Percentiles rank a stretch among this genome's conserved stretches.
These are phyloP conservation scores for Cucurbita pepo DNA, from an alignment of 306 rosid species.

Conservation along the genomic window DNA sequence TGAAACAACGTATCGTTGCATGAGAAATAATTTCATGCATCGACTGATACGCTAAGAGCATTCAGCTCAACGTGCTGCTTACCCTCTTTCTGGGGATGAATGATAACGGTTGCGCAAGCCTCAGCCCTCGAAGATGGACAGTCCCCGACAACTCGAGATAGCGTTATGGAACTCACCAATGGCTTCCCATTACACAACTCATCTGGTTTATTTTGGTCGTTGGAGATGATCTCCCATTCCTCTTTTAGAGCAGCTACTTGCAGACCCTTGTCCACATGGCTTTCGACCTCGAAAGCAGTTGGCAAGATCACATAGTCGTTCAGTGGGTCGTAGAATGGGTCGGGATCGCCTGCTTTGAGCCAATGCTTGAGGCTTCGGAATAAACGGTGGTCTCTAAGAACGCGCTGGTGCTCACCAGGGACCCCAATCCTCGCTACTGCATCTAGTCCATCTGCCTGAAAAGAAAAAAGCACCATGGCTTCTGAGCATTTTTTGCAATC, in stretches of 20 bases:
- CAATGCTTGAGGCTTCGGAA: conserved; percentile 85
- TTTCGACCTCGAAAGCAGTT: conserved; percentile 61
- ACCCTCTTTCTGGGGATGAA: conserved; percentile 49
- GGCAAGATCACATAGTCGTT: conserved; percentile 89
- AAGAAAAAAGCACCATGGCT: background rate
- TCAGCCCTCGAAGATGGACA: conserved; percentile 26
- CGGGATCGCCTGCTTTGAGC: conserved; percentile 77
- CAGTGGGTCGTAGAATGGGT: conserved; percentile 84
- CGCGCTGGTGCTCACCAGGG: conserved; percentile 79
- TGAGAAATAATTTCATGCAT: conserved; percentile 22
- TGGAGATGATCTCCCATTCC: conserved; percentile 84
- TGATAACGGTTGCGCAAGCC: conserved; percentile 35
- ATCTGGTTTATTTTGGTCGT: conserved; percentile 17
- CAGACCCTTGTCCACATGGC: conserved; percentile 34
- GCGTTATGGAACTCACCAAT: conserved; percentile 31
- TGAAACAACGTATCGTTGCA: background rate
- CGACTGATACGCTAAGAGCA: conserved; percentile 57
- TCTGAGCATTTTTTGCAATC: background rate
- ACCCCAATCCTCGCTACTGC: conserved; percentile 91
- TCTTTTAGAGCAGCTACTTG: conserved; percentile 72
- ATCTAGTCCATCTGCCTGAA: conserved; percentile 82
- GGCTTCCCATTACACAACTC: conserved; percentile 19
- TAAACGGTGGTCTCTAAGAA: conserved; percentile 68
- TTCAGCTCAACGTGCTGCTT: conserved; percentile 54
- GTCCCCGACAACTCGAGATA: conserved; percentile 30